Evolutionary conservation across 78 protist species (phyloP).

Genomic region (Thecamonas trahens): DNA sequence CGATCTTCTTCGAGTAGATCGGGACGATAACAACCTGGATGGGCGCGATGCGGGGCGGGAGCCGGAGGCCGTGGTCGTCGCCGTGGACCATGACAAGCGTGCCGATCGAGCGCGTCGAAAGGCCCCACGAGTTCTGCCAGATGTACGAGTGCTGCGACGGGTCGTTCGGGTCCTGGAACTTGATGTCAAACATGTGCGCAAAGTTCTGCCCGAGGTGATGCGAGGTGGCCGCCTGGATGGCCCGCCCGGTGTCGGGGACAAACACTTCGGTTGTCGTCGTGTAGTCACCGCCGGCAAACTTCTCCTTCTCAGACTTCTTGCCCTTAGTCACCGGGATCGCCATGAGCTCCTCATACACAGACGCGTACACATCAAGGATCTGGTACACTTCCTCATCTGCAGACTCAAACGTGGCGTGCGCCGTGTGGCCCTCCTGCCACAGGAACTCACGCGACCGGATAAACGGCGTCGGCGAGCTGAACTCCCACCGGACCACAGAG

Average conservation of each 20-base stretch:
- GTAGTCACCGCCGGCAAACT: slow-evolving; percentile 91
- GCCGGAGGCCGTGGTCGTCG: slow-evolving; percentile 93
- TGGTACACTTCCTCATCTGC: slow-evolving; percentile 80
- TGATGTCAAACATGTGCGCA: slow-evolving; percentile 90
- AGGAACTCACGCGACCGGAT: slow-evolving; percentile 94
- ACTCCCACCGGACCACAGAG: slow-evolving; percentile 99
- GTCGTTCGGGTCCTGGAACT: slow-evolving; percentile 52
- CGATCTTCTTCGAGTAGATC: slow-evolving; percentile 1
- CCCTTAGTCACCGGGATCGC: slow-evolving; percentile 87
- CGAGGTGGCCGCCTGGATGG: slow-evolving; percentile 89
- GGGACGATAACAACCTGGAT: slow-evolving; percentile 90
- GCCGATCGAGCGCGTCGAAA: slow-evolving; percentile 91
- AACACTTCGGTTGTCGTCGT: slow-evolving; percentile 93
- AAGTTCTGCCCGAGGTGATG: slow-evolving; percentile 96
- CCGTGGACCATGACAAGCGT: slow-evolving; percentile 91
- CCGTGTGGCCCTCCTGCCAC: slow-evolving; percentile 99
- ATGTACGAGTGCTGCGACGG: slow-evolving; percentile 9
- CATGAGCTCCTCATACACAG: slow-evolving; percentile 81
- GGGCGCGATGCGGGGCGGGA: slow-evolving; percentile 95
- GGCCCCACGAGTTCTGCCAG: slow-evolving; percentile 97
- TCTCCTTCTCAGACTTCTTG: slow-evolving; percentile 82
- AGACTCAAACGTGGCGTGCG: slow-evolving; percentile 71
- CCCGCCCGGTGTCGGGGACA: slow-evolving; percentile 89
- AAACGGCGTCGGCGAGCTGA: slow-evolving; percentile 95
- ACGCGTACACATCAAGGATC: slow-evolving; percentile 77